Percentiles rank a stretch among this genome's conserved stretches.
Conservation (phyloP, 2,329 filamentous ascomycete species). For the Fusarium duplospermum region DNA sequence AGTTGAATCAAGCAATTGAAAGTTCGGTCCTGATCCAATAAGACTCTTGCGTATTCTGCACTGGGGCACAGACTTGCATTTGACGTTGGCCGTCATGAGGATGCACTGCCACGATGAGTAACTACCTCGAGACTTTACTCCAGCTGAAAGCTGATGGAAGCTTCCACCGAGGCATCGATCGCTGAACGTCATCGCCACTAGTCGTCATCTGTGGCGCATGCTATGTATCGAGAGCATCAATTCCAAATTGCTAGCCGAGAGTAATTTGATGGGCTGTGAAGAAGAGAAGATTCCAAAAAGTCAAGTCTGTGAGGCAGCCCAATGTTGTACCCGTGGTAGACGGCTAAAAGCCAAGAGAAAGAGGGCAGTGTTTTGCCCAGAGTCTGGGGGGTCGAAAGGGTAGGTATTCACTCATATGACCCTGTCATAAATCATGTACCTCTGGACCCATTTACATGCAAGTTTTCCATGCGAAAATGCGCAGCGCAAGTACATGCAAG, state of each 20-base stretch:
- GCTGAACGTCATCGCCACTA: slow-evolving; percentile 3
- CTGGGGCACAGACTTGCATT: background rate
- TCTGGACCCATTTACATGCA: background rate
- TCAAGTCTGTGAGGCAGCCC: slow-evolving; percentile 16
- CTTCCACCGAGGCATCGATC: background rate
- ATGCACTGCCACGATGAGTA: slow-evolving; percentile 4
- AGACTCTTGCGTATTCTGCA: background rate
- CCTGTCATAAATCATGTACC: background rate
- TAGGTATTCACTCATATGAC: background rate
- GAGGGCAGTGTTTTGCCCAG: background rate
- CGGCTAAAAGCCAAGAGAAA: background rate
- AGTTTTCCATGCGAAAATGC: background rate
- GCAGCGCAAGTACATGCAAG: background rate
- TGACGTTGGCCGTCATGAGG: background rate
- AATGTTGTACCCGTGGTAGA: background rate
- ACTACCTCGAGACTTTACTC: background rate
- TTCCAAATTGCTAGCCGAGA: background rate
- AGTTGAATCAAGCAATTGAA: slow-evolving; percentile 4
- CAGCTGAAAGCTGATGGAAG: background rate
- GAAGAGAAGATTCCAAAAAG: background rate
- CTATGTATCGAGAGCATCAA: background rate
- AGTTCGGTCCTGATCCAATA: background rate
- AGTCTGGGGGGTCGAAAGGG: background rate
- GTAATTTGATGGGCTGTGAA: background rate
- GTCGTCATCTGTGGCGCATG: slow-evolving; percentile 33